phyloP scores from a whole-genome alignment of 495 filamentous ascomycete genomes.

The Penicillium atrosanguineum region DNA sequence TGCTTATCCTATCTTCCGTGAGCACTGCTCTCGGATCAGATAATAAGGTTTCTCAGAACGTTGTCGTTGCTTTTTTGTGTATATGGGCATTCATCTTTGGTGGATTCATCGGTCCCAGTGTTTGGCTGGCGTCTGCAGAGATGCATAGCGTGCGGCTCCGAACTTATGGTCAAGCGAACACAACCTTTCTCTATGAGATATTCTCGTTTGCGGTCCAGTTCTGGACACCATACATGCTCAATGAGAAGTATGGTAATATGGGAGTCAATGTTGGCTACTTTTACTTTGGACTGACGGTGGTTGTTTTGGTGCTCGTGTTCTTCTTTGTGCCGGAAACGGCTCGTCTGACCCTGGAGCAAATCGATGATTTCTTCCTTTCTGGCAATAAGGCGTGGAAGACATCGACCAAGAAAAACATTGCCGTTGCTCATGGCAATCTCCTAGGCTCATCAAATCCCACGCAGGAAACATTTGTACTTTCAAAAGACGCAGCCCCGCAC shows the following conservation, averaged over 20 bases:
- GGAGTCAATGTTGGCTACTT: constrained; percentile 11
- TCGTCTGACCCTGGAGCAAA: constrained; percentile 9
- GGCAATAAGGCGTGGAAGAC: constrained; percentile 5
- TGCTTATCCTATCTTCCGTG: constrained; percentile 5
- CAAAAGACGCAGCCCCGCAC: neutral
- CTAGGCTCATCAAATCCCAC: neutral
- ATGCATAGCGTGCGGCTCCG: constrained; percentile 8
- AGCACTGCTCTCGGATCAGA: constrained; percentile 1
- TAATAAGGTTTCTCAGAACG: constrained; percentile 1
- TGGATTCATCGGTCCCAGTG: constrained; percentile 2
- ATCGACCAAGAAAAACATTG: constrained; percentile 1
- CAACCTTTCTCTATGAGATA: constrained; percentile 6
- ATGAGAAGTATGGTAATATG: constrained; percentile 9
- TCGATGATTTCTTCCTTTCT: constrained; percentile 8
- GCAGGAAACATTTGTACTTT: neutral
- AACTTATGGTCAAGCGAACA: constrained; percentile 9
- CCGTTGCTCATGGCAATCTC: neutral
- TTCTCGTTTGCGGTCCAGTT: constrained; percentile 1
- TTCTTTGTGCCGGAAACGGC: constrained; percentile 9
- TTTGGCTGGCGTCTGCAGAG: constrained; percentile 4
- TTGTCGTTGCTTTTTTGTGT: constrained; percentile 8
- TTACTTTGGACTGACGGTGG: constrained; percentile 7
- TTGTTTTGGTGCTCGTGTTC: neutral
- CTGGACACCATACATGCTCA: constrained; percentile 11
- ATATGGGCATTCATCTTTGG: constrained; percentile 9